These are phyloP conservation scores for Leucocoprinus sp. DNA, from an alignment of 768 basidiomycete species.

Conservation along the genomic window DNA sequence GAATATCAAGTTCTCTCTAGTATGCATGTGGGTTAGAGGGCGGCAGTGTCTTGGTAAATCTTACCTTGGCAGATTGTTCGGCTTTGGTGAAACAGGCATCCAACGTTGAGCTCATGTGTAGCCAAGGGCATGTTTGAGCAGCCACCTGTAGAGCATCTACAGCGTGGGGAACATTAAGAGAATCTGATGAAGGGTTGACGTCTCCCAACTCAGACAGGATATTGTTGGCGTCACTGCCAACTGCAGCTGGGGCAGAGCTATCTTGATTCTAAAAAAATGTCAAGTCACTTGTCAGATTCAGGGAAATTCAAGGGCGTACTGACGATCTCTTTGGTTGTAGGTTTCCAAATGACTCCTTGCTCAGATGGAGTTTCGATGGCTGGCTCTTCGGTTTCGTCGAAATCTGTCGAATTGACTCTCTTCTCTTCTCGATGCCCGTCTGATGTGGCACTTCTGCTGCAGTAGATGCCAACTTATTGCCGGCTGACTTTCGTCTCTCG, in stretches of 20 bases:
- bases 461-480: not conserved
- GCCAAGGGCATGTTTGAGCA: conserved; percentile 50
- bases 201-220: too few relatives aligned
- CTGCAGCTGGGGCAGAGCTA: too few relatives aligned
- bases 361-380: not conserved
- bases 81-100: conserved; percentile 40
- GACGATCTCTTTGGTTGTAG: not conserved
- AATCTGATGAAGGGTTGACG: too few relatives aligned
- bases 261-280: too few relatives aligned
- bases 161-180: not conserved
- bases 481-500: not conserved
- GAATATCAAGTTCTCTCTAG: conserved; percentile 30
- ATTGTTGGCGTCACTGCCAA: too few relatives aligned
- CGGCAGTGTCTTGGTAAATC: not conserved
- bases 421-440: not conserved
- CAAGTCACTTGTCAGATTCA: too few relatives aligned
- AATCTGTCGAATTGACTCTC: not conserved
- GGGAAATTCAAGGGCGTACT: too few relatives aligned
- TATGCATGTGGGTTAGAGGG: not conserved
- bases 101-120: conserved; percentile 50
- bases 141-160: conserved; percentile 38
- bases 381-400: not conserved
- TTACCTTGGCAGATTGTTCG: conserved; percentile 28
- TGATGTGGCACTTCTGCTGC: not conserved
- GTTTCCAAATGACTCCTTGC: too few relatives aligned